Percentiles rank a stretch among this genome's conserved stretches.
These are phyloP conservation scores for Daldinia decipiens DNA, from an alignment of 495 filamentous ascomycete genomes.

Conservation along the genomic window DNA sequence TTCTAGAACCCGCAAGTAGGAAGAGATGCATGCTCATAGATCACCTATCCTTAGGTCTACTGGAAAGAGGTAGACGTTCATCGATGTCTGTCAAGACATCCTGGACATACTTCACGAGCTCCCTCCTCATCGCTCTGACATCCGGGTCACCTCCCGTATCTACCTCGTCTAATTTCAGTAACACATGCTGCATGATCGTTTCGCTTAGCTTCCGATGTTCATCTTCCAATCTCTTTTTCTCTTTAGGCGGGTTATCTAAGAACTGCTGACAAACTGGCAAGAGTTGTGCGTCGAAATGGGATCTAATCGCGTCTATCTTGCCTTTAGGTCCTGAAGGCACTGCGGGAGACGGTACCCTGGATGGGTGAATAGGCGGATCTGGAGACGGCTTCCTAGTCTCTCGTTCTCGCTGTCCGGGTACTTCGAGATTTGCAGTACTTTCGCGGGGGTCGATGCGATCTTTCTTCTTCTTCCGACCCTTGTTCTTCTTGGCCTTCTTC, in stretches of 20 bases:
- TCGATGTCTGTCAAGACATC: constrained; percentile 72
- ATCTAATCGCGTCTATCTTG: constrained; percentile 75
- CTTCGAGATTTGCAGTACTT: constrained; percentile 50
- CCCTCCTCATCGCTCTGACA: constrained; percentile 73
- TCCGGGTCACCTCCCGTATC: constrained; percentile 75
- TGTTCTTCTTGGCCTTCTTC: constrained; percentile 56
- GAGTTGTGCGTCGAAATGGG: constrained; percentile 72
- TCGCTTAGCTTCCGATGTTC: constrained; percentile 85
- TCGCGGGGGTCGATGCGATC: constrained; percentile 50
- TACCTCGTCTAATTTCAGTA: constrained; percentile 87
- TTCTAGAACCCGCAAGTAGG: constrained; percentile 4
- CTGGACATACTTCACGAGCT: constrained; percentile 80
- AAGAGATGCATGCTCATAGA: constrained; percentile 1
- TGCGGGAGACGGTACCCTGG: constrained; percentile 45
- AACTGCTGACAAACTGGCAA: constrained; percentile 74
- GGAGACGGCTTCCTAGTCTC: constrained; percentile 32
- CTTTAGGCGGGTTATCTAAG: constrained; percentile 70
- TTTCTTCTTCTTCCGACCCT: constrained; percentile 58
- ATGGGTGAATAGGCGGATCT: constrained; percentile 45
- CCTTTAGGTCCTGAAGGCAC: constrained; percentile 65
- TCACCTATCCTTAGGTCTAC: constrained; percentile 32
- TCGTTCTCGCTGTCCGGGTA: constrained; percentile 39
- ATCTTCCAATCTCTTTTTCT: constrained; percentile 74
- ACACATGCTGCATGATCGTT: constrained; percentile 81
- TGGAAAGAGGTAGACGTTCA: constrained; percentile 35